Conservation (phyloP, 2,329 filamentous ascomycete species). For the Sporothrix phasma region DNA sequence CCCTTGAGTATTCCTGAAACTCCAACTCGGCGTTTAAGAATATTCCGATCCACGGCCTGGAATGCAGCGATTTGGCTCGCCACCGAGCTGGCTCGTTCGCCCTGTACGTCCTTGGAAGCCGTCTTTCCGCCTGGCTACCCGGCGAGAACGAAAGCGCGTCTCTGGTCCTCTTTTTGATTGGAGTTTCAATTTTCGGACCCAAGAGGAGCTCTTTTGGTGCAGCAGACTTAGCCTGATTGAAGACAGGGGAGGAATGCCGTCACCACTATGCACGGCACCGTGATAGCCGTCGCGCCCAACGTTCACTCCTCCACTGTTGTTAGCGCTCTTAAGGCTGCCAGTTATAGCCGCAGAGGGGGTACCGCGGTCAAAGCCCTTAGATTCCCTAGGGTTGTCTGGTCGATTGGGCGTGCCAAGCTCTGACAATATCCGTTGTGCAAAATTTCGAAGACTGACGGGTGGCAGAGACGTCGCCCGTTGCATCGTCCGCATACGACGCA, state of each 20-base stretch:
- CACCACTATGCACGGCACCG: conserved; percentile 19
- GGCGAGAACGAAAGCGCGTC: conserved; percentile 34
- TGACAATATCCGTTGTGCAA: conserved; percentile 53
- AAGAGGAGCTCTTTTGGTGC: conserved; percentile 34
- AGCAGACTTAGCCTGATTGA: conserved; percentile 27
- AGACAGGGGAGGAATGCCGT: conserved; percentile 24
- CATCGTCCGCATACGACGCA: conserved; percentile 35
- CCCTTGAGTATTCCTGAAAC: conserved; percentile 31
- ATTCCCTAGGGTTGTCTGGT: conserved; percentile 39
- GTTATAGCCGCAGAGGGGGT: background rate
- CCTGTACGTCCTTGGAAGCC: conserved; percentile 21
- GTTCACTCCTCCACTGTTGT: background rate
- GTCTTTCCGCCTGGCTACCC: conserved; percentile 24
- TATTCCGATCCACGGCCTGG: conserved; percentile 54
- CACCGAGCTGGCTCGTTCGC: conserved; percentile 28
- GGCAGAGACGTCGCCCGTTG: conserved; percentile 42
- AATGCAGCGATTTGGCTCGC: conserved; percentile 49
- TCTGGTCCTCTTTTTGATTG: conserved; percentile 23
- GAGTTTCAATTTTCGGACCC: conserved; percentile 26
- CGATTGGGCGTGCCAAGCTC: conserved; percentile 47
- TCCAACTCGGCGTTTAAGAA: conserved; percentile 45
- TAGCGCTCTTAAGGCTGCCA: background rate
- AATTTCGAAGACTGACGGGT: conserved; percentile 48
- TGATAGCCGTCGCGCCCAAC: background rate
- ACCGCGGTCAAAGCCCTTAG: conserved; percentile 33